Evolutionary conservation across 441 rosid species (phyloP), one percentile per base, ranked within the genome.

Genomic region (Erodium moschatum): DNA sequence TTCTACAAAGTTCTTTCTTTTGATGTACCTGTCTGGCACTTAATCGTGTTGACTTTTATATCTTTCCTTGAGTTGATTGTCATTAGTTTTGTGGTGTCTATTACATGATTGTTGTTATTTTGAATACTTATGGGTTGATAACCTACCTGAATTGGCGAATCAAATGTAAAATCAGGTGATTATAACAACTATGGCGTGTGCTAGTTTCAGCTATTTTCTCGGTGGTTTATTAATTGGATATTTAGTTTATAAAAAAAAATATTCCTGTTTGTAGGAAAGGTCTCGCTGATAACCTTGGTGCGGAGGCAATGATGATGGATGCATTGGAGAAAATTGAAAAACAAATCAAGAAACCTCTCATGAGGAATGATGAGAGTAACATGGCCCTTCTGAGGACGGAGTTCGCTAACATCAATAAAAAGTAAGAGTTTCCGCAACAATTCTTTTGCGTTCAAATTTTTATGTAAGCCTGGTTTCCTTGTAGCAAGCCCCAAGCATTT

Each of bases 241-340:
- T 33, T 33, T 33, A 33, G 9, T 6, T 0, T 38, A 38, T 38
- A 38, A 38, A 38, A 38, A 24, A 38, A 38, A 5, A 5, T 5
- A 5, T 38, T 38, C 35, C 35, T 31, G 35, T 38, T 4, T 63
- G 82, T 78, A 91, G 99, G 92, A 83, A 87, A 72, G 96, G 96
- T 65, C 83, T 94, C 40, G 71, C 66, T 40, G 98, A 91, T 79
- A 95, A 90, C 73, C 87, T 84, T 64, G 98, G 98, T 78, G 89
- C 85, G 9, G 97, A 94, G 88, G 86, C 87, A 65, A 85, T 88
- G 99, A 91, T 90, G 96, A 85, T 92, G 75, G 93, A 95, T 74
- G 97, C 98, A 64, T 72, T 95, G 77, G 99, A 92, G 70, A 95
- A 92, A 81, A 85, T 92, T 70, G 99, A 95, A 65, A 89, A 85